Evolutionary conservation across 805 yeast species (phyloP), one percentile per base, ranked within the genome.

Genomic region (Nakazawaea ambrosiae): DNA sequence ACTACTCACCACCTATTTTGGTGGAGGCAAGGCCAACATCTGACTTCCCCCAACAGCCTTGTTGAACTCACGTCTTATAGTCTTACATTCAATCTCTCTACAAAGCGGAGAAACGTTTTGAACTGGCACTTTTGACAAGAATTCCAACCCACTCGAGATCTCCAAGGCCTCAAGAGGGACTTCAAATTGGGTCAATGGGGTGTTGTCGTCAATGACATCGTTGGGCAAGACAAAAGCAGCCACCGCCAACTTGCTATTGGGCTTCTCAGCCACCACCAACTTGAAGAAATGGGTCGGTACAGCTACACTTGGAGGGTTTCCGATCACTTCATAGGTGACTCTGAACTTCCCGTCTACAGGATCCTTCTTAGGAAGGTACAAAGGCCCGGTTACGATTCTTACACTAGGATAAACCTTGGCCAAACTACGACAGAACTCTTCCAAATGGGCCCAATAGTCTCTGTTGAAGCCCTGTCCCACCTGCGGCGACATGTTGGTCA

Each of bases 201-300:
- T 72, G 18, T 63, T 61, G 54, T 92, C 92, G 34, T 76, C 66
- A 36, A 92, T 89, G 6, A 57, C 65, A n/a, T 72, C 87, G 55
- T 92, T 92, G 20, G 98, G 98, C 48, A 92, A 58, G 11, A 92
- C 96, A 63, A 92, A 92, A 0, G 97, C 96, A 1, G 83, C 97
- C 7, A 87, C 86, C 3, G 90, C 75, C 10, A 86, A 62, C 11
- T 65, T 66, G 26, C 55, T 61, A 4, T 49, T 55, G 4, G 76
- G 70, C 14, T 64, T 59, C 57, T 92, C 97, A 7, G 92, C 97
- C 33, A 92, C 85, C 39, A 92, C 65, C 42, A 92, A 62, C 63
- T 92, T 92, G 73, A 80, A 92, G 54, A 92, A 92, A 58, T 92
- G 98, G 0, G 98, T 92, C 19, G 98, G 98, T 9, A 92, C 98